phyloP scores from a whole-genome alignment of 75 land plant species.

The Larix kaempferi region DNA sequence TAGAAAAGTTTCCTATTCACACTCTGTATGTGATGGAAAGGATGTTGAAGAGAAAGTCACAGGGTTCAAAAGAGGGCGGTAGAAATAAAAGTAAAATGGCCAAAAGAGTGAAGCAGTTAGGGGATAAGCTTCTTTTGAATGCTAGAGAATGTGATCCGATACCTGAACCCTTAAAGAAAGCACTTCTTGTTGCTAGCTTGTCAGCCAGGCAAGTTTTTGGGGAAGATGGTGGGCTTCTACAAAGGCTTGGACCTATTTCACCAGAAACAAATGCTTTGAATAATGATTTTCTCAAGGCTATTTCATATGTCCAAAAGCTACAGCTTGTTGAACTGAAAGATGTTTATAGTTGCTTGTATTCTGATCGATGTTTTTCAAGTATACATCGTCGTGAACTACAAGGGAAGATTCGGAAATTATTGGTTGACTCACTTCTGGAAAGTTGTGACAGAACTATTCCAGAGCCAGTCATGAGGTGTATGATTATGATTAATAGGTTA shows the following conservation, averaged over 20 bases:
- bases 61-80: background rate
- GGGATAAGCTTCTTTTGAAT: slow-evolving; percentile 1
- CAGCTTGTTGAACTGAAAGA: slow-evolving; percentile 6
- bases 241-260: slow-evolving; percentile 9
- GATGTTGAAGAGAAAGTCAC: background rate
- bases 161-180: slow-evolving; percentile 17
- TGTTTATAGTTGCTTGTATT: slow-evolving; percentile 11
- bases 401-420: background rate
- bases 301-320: slow-evolving; percentile 18
- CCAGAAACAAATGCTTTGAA: slow-evolving; percentile 10
- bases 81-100: background rate
- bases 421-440: slow-evolving; percentile 18
- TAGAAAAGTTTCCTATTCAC: background rate
- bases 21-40: background rate
- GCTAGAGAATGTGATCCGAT: slow-evolving; percentile 11
- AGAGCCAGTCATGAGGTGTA: slow-evolving; percentile 10
- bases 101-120: background rate
- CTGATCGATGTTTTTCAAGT: slow-evolving; percentile 3
- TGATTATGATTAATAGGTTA: slow-evolving; percentile 2
- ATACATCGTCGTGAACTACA: background rate
- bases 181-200: slow-evolving; percentile 18
- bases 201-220: slow-evolving; percentile 18
- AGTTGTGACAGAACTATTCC: slow-evolving; percentile 10
- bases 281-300: slow-evolving; percentile 10
- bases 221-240: slow-evolving; percentile 12